Conservation (phyloP, 1,284 basidiomycete species). For the Cryptococcus neoformans region DNA sequence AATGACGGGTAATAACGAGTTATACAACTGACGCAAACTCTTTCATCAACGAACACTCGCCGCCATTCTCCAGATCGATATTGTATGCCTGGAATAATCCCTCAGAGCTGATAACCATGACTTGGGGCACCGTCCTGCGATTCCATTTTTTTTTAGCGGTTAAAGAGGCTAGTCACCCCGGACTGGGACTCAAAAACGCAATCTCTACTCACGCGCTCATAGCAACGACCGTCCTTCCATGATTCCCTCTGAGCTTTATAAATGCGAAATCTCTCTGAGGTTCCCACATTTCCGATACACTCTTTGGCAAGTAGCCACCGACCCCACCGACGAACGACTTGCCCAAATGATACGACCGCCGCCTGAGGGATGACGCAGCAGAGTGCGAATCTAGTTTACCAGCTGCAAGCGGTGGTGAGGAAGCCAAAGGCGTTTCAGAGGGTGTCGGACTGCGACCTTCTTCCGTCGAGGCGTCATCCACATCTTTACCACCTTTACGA, state of each 20-base stretch:
- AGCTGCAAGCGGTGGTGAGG: constrained; percentile 22
- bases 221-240: constrained; percentile 70
- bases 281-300: constrained; percentile 96
- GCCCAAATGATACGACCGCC: constrained; percentile 72
- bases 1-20: too few relatives aligned
- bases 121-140: constrained; percentile 81
- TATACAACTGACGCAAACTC: constrained; percentile 63
- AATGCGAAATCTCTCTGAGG: constrained; percentile 93
- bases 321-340: constrained; percentile 76
- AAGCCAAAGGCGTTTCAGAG: constrained; percentile 26
- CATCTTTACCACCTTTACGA: background rate
- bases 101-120: constrained; percentile 95
- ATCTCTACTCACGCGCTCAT: constrained; percentile 64
- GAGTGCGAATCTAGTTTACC: constrained; percentile 11
- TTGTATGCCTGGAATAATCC: constrained; percentile 94
- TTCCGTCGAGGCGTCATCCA: constrained; percentile 10
- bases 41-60: constrained; percentile 91
- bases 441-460: constrained; percentile 21
- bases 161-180: background rate
- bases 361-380: constrained; percentile 38
- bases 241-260: constrained; percentile 80
- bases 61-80: constrained; percentile 94
- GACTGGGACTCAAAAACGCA: constrained; percentile 16
- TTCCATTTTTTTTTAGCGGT: too few relatives aligned
- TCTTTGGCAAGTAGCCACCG: constrained; percentile 85